Evolutionary conservation across 2,329 filamentous ascomycete genomes (phyloP), one percentile per base, ranked within the genome.

Genomic region (Diaporthe citrichinensis): DNA sequence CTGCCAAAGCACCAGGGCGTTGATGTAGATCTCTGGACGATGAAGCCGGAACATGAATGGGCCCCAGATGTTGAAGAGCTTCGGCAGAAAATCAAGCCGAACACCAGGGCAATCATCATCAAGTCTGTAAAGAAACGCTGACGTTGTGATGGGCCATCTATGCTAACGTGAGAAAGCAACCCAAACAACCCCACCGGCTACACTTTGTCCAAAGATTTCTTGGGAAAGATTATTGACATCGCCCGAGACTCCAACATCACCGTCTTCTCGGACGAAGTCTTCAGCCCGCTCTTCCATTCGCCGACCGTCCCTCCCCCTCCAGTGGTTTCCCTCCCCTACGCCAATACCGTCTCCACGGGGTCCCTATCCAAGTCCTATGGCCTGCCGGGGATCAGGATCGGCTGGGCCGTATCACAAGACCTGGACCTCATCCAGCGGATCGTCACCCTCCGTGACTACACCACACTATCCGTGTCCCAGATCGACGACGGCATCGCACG

Each of bases 331-430:
- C 53, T 72, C 17, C 20, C 53, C 7, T 72, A 72, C 55, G 31
- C 53, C 28, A 72, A 62, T 4, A 72, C 39, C 12, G 14, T 72
- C 17, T 62, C 69, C 20, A 62, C 53, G 2, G 69, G 69, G 17
- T 72, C 69, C 28, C 23, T 72, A 23, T 72, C 69, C 3, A 72
- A 72, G 36, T 44, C 53, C 6, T 46, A 49, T 6, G 69, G 69
- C 17, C 85, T 90, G n/a, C 86, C 96, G 61, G 97, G 97, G 82
- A 95, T 95, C 0, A 96, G 96, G 83, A 94, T 98, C n/a, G 96
- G 96, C 76, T 98, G 96, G 96, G 92, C 96, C 20, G 88, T 98
- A 78, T 98, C 69, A 9, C 69, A 61, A 28, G 69, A 72, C 69
- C 17, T 36, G n/a, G 53, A 58, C 1, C 36, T 72, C 14, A 58